These are phyloP conservation scores for Arthrocladium fulminans DNA, from an alignment of 2,329 filamentous ascomycete species.

Conservation along the genomic window DNA sequence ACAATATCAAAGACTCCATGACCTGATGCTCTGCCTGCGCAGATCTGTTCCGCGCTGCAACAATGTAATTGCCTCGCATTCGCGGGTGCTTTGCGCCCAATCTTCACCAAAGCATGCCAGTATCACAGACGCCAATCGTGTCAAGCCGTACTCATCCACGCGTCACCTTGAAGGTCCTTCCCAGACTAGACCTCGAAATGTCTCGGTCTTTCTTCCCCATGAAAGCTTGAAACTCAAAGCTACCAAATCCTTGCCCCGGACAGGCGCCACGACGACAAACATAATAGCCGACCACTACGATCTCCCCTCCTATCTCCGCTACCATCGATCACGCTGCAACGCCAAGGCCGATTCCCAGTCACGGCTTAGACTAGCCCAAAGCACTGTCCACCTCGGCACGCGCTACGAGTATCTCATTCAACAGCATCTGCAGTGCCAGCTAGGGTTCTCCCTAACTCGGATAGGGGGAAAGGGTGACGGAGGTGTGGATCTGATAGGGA, in stretches of 20 bases:
- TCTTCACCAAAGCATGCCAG: not conserved
- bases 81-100: not conserved
- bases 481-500: constrained; percentile 38
- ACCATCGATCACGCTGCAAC: not conserved
- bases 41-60: not conserved
- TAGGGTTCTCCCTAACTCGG: constrained; percentile 31
- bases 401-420: constrained; percentile 39
- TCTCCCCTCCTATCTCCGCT: constrained; percentile 3
- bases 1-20: too few species aligned
- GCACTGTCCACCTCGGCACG: constrained; percentile 35
- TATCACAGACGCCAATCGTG: not conserved
- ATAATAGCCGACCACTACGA: constrained; percentile 5
- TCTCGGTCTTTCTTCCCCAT: constrained; percentile 7
- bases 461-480: constrained; percentile 37
- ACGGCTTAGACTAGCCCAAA: constrained; percentile 14
- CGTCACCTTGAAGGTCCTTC: not conserved
- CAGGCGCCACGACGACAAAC: not conserved
- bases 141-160: not conserved
- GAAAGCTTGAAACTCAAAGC: constrained; percentile 2
- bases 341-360: not conserved
- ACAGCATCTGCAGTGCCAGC: constrained; percentile 27
- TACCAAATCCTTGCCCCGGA: not conserved
- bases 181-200: not conserved
- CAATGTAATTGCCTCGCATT: not conserved
- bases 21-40: constrained; percentile 1